A percentile compares a stretch with the other conserved stretches of the same genome.
These are phyloP conservation scores for Mucor circinelloides DNA, from an alignment of 371 early-diverging fungal genomes.

Conservation along the genomic window DNA sequence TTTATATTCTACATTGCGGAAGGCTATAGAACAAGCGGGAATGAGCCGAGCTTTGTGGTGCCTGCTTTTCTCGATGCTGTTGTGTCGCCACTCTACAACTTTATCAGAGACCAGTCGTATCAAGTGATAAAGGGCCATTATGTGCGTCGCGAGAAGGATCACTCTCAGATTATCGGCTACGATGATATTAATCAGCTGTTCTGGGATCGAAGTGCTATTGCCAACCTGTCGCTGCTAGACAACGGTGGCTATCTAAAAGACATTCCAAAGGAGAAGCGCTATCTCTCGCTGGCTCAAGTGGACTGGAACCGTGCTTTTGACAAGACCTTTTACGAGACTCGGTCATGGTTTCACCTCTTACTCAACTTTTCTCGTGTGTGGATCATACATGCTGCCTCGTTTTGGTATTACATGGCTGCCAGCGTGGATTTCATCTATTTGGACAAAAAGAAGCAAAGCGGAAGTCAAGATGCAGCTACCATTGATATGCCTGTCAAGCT, in stretches of 20 bases:
- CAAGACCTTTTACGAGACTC: constrained; percentile 86
- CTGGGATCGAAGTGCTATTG: constrained; percentile 75
- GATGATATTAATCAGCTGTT: constrained; percentile 91
- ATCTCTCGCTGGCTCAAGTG: constrained; percentile 57
- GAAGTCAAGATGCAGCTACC: background rate
- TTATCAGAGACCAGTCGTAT: constrained; percentile 77
- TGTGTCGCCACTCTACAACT: constrained; percentile 77
- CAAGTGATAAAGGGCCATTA: constrained; percentile 73
- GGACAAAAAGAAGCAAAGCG: constrained; percentile 3
- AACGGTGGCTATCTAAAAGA: constrained; percentile 56
- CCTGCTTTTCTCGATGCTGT: constrained; percentile 63
- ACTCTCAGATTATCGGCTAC: constrained; percentile 81
- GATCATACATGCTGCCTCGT: constrained; percentile 80
- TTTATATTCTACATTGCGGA: constrained; percentile 81
- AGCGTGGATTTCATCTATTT: constrained; percentile 71
- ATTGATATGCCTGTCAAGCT: constrained; percentile 52
- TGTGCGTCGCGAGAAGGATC: constrained; percentile 82
- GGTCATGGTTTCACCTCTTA: constrained; percentile 81
- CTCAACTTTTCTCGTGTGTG: constrained; percentile 87
- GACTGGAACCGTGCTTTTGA: constrained; percentile 71
- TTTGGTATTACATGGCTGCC: constrained; percentile 83
- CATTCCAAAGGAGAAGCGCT: constrained; percentile 65
- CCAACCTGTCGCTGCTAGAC: constrained; percentile 60
- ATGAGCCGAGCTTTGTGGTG: constrained; percentile 17
- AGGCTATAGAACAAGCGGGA: constrained; percentile 55